A percentile compares a stretch with the other conserved stretches of the same genome.
Evolutionary conservation across 371 early-diverging fungal species (phyloP).

Genomic region (Mucor lusitanicus): DNA sequence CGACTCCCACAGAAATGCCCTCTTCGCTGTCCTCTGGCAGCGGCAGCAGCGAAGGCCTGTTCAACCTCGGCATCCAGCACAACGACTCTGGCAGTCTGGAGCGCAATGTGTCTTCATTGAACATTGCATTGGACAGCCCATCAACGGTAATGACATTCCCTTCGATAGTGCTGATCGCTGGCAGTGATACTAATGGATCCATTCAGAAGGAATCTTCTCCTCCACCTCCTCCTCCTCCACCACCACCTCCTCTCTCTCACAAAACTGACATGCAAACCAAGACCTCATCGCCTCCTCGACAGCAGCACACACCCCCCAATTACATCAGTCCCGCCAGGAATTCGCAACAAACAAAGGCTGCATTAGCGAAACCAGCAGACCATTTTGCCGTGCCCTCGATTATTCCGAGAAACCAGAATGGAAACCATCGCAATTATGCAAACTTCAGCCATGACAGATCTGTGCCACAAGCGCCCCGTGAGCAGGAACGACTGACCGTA

Average conservation of each 20-base stretch:
- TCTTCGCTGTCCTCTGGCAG: not conserved
- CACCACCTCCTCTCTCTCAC: not conserved
- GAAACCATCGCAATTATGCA: not conserved
- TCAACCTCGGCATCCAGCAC: not conserved
- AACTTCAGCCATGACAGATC: not conserved
- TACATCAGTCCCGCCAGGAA: not conserved
- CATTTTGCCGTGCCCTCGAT: not conserved
- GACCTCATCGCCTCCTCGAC: not conserved
- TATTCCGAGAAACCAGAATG: not conserved
- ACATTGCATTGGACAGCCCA: not conserved
- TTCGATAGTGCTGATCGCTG: not conserved
- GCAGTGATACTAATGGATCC: not conserved
- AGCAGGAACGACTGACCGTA: not conserved
- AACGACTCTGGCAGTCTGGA: constrained; percentile 6
- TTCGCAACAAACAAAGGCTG: not conserved
- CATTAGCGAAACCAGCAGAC: not conserved
- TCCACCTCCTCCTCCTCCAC: too few species aligned
- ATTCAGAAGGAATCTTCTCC: not conserved
- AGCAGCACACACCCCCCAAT: not conserved
- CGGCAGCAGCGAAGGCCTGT: not conserved
- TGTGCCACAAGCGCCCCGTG: not conserved
- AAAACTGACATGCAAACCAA: not conserved
- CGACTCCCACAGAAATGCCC: not conserved
- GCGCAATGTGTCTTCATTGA: constrained; percentile 7
- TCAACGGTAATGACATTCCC: not conserved